These are phyloP conservation scores for Mallotus repandus DNA, from an alignment of 441 rosid species.

Conservation along the genomic window DNA sequence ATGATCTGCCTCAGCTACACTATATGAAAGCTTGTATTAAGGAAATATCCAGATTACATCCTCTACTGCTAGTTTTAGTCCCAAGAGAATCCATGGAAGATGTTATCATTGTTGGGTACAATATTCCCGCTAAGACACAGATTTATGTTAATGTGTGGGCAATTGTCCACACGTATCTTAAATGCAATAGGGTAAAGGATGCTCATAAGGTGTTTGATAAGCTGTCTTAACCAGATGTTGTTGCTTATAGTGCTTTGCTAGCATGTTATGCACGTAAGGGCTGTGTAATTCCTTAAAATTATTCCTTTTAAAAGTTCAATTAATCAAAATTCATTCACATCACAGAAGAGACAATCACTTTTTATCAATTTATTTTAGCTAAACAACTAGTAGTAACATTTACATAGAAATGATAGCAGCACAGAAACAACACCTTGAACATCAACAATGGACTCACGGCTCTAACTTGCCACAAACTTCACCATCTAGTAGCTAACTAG, in stretches of 20 bases:
- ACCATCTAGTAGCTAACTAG: no score
- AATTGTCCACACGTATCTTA: slow-evolving; percentile 41
- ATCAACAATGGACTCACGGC: slow-evolving; percentile 19
- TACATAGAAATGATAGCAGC: slow-evolving; percentile 34
- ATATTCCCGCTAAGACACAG: slow-evolving; percentile 45
- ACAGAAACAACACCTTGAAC: slow-evolving; percentile 62
- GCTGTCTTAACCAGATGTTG: slow-evolving; percentile 43
- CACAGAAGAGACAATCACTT: no score
- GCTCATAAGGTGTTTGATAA: slow-evolving; percentile 52
- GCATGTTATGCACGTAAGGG: slow-evolving; percentile 48
- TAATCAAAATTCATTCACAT: no score
- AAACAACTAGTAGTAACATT: no score
- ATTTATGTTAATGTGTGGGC: slow-evolving; percentile 46
- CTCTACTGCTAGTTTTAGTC: slow-evolving; percentile 46
- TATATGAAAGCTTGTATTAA: slow-evolving; percentile 48
- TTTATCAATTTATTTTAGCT: no score
- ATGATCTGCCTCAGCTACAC: slow-evolving; percentile 37
- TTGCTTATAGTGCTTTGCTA: slow-evolving; percentile 49
- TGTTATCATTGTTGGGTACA: slow-evolving; percentile 37
- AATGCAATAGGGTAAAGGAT: slow-evolving; percentile 32
- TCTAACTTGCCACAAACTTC: no score
- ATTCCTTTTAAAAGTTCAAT: no score
- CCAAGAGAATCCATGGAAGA: slow-evolving; percentile 55
- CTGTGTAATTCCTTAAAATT: slow-evolving; percentile 4
- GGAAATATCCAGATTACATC: slow-evolving; percentile 46